phyloP scores from a whole-genome alignment of 2,329 filamentous ascomycete species.

The Diaporthe sp. region DNA sequence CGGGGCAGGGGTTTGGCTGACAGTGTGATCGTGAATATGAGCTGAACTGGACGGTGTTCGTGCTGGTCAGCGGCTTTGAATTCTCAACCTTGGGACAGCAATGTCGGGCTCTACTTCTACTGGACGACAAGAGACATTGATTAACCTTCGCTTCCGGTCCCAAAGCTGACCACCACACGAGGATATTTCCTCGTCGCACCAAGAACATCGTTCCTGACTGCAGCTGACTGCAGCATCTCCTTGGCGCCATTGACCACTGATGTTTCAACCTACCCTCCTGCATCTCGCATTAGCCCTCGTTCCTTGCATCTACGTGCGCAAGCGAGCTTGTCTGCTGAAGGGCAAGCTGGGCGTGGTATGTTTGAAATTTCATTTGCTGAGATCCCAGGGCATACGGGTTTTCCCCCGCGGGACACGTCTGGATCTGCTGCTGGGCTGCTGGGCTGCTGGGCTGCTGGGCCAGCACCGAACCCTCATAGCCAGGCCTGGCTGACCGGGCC shows the following conservation, averaged over 20 bases:
- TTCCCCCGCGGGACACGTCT: background rate
- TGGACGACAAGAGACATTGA: background rate
- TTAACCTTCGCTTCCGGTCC: background rate
- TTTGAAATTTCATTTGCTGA: background rate
- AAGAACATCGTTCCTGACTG: background rate
- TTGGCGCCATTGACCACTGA: conserved; percentile 30
- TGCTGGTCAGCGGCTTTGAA: background rate
- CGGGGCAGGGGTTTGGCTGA: background rate
- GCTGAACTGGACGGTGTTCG: background rate
- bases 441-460: background rate
- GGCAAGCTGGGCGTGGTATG: background rate
- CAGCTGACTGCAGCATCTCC: conserved; percentile 18
- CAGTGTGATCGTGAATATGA: background rate
- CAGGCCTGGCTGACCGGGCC: background rate
- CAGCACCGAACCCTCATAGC: background rate
- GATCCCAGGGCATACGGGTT: background rate
- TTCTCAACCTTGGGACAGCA: background rate
- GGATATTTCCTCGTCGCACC: background rate
- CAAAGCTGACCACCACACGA: background rate
- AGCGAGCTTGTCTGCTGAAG: background rate
- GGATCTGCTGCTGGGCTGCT: background rate
- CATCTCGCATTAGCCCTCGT: conserved; percentile 15
- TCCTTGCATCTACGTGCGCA: conserved; percentile 8
- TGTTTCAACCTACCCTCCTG: conserved; percentile 6
- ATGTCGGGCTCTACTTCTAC: background rate